Conservation (phyloP, 495 filamentous ascomycete genomes). For the Daldinia concentrica region DNA sequence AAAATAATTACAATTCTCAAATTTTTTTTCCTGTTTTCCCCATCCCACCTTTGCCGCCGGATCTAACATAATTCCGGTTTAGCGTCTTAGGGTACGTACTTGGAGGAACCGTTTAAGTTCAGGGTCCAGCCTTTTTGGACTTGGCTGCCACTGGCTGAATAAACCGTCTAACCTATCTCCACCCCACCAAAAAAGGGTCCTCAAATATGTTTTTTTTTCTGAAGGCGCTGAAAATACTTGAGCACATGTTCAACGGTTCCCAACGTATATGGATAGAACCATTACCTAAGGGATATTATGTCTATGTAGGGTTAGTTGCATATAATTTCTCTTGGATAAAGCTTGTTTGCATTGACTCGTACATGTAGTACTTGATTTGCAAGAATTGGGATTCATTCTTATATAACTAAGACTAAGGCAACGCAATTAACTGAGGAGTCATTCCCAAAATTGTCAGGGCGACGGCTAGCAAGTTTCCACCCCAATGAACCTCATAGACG, state of each 20-base stretch:
- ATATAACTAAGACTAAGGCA: slow-evolving; percentile 9
- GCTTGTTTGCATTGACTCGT: neutral
- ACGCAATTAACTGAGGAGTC: slow-evolving; percentile 5
- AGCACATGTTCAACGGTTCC: neutral
- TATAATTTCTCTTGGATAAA: neutral
- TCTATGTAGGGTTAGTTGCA: neutral
- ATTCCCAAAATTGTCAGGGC: neutral
- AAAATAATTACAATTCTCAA: slow-evolving; percentile 29
- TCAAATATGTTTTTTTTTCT: neutral
- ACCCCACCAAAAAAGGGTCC: slow-evolving; percentile 11
- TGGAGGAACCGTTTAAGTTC: neutral
- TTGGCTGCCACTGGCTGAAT: neutral
- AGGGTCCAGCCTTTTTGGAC: slow-evolving; percentile 23
- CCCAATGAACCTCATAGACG: neutral
- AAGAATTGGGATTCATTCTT: slow-evolving; percentile 14
- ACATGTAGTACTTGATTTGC: neutral
- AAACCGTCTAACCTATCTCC: neutral
- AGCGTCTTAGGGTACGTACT: slow-evolving; percentile 23
- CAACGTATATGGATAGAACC: neutral
- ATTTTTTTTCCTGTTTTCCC: slow-evolving; percentile 37
- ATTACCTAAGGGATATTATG: neutral
- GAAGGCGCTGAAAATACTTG: neutral
- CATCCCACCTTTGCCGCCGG: slow-evolving; percentile 27
- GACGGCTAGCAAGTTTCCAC: neutral
- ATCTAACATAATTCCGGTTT: slow-evolving; percentile 39